phyloP scores from a whole-genome alignment of 2,329 filamentous ascomycete genomes.

The Penicillium sp. region DNA sequence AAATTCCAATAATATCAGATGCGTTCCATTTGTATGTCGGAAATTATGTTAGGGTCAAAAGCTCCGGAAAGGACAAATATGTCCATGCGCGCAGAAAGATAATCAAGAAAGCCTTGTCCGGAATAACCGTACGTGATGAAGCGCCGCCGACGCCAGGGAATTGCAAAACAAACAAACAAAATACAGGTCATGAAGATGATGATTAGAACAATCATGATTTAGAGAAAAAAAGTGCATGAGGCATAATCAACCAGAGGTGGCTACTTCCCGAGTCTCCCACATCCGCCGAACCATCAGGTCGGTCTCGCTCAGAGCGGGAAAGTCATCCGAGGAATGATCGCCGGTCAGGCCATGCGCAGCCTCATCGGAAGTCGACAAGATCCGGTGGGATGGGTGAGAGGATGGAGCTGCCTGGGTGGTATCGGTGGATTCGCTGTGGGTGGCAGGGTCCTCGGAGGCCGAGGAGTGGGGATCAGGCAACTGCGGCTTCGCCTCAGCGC shows the following conservation, averaged over 20 bases:
- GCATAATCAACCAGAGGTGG: conserved; percentile 37
- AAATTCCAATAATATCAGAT: not conserved
- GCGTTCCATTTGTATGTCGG: not conserved
- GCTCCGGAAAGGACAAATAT: conserved; percentile 12
- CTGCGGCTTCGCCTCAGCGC: conserved; percentile 30
- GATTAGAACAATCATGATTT: not conserved
- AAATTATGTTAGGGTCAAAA: conserved; percentile 5
- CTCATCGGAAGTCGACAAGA: conserved; percentile 43
- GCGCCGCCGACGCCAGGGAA: conserved; percentile 20
- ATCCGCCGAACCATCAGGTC: conserved; percentile 49
- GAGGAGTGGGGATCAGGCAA: conserved; percentile 30
- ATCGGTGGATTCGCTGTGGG: conserved; percentile 33
- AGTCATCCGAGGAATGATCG: conserved; percentile 30
- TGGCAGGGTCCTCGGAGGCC: conserved; percentile 37
- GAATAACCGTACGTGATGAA: conserved; percentile 6
- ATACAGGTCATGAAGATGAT: conserved; percentile 27
- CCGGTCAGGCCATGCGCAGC: conserved; percentile 25
- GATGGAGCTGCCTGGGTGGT: conserved; percentile 26
- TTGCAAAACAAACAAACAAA: conserved; percentile 4
- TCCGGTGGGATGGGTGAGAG: conserved; percentile 40
- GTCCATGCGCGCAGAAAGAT: conserved; percentile 1
- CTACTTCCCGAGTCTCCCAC: conserved; percentile 50
- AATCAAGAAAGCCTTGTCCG: not conserved
- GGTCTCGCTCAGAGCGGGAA: conserved; percentile 36
- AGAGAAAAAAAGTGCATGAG: conserved; percentile 6